Conservation (phyloP, 2,329 filamentous ascomycete genomes). For the Aspergillus sp. region DNA sequence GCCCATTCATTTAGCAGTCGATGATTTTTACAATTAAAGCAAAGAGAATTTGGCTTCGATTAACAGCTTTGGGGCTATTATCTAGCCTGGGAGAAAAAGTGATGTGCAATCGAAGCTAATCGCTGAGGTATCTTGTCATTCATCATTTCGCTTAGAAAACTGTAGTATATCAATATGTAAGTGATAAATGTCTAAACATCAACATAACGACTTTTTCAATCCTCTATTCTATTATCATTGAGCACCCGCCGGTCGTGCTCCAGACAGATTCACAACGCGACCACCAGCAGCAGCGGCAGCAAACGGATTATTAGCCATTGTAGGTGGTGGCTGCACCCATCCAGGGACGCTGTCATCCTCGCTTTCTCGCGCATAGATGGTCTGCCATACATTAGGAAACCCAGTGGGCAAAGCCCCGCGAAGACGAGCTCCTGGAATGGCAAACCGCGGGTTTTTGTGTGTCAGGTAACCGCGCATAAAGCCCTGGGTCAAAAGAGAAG, state of each 20-base stretch:
- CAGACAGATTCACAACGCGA: conserved; percentile 54
- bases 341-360: conserved; percentile 65
- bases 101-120: too few species aligned
- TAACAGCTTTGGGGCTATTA: too few species aligned
- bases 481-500: conserved; percentile 73
- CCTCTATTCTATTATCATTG: conserved; percentile 11
- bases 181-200: too few species aligned
- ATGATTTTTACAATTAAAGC: too few species aligned
- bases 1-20: too few species aligned
- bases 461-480: conserved; percentile 80
- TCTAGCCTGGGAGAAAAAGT: too few species aligned
- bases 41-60: too few species aligned
- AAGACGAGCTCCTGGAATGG: conserved; percentile 65
- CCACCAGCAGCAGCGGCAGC: conserved; percentile 36
- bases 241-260: conserved; percentile 48
- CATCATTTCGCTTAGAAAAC: too few species aligned
- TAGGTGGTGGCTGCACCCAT: conserved; percentile 56
- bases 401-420: conserved; percentile 39
- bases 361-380: conserved; percentile 58
- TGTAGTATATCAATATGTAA: too few species aligned
- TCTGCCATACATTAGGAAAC: conserved; percentile 71
- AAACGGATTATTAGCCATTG: conserved; percentile 6
- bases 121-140: too few species aligned
- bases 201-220: too few species aligned
- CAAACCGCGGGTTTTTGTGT: conserved; percentile 70